A percentile compares a stretch with the other conserved stretches of the same genome.
These are phyloP conservation scores for Beauveria sp. DNA, from an alignment of 2,329 filamentous ascomycete species.

Conservation along the genomic window DNA sequence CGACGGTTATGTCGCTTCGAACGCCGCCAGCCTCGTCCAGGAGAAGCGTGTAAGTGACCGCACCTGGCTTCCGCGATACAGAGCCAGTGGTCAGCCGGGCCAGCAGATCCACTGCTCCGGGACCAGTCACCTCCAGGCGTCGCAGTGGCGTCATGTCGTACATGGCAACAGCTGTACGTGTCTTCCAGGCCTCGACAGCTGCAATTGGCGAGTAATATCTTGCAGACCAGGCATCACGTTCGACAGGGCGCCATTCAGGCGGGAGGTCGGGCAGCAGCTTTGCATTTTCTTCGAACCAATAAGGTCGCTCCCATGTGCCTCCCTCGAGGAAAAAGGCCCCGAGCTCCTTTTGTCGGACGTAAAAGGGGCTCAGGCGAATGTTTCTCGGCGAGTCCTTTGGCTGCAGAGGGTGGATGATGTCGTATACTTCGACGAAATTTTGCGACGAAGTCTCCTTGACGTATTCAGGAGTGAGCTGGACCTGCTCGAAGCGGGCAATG, in stretches of 20 bases:
- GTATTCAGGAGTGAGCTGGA: constrained; percentile 49
- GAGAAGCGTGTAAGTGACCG: constrained; percentile 49
- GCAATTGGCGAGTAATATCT: constrained; percentile 50
- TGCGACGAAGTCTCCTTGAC: constrained; percentile 51
- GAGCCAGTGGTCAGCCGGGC: constrained; percentile 45
- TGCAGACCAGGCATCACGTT: constrained; percentile 52
- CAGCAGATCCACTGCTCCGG: constrained; percentile 47
- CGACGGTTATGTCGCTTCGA: constrained; percentile 49
- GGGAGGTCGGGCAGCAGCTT: constrained; percentile 44
- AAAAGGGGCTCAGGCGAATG: constrained; percentile 51
- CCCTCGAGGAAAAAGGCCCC: constrained; percentile 52
- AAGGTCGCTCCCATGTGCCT: constrained; percentile 55
- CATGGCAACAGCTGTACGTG: constrained; percentile 52
- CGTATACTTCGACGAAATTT: constrained; percentile 58
- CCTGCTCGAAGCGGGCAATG: constrained; percentile 51
- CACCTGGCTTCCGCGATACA: constrained; percentile 37
- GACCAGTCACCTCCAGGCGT: constrained; percentile 49
- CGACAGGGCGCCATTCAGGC: constrained; percentile 43
- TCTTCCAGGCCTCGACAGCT: constrained; percentile 57
- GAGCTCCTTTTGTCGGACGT: constrained; percentile 44
- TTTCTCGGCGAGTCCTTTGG: constrained; percentile 50
- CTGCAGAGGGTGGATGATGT: constrained; percentile 54
- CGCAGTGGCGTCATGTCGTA: constrained; percentile 56
- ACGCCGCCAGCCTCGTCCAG: constrained; percentile 47
- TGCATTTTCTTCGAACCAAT: constrained; percentile 53